Evolutionary conservation across 2,329 filamentous ascomycete genomes (phyloP), one percentile per base, ranked within the genome.

Genomic region (Calonectria montana): DNA sequence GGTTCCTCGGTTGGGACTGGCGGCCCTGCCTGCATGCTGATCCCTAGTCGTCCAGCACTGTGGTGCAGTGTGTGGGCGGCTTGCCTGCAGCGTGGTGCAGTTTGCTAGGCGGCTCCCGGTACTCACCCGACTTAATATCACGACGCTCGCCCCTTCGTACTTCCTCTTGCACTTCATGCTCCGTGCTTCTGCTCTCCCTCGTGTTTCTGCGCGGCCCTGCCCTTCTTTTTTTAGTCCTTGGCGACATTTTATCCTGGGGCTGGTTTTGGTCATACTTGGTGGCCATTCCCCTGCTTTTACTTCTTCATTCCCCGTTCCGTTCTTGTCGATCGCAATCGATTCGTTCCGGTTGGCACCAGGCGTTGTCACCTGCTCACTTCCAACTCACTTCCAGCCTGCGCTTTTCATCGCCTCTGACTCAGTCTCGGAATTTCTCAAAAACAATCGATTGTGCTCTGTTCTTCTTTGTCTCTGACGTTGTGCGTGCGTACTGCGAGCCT

Each of bases 121-220:
- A 50, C 64, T 35, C 67, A 61, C 61, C 67, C 31, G 41, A 67
- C 73, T 77, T 78, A 78, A 77, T 78, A 78, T 78, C 75, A 75
- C 69, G 50, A 73, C 74, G 66, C 70, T 70, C 73, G 75, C 76
- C 73, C 76, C 37, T 27, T 29, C 50, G 50, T 55, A 55, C 41
- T 37, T 18, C 27, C 25, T 35, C 31, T 48, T 53, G 21, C 23
- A 47, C 47, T 57, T 39, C 21, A 7, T 55, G n/a, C 63, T 64
- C 61, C 43, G 39, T 64, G 61, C 43, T 18, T 50, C 55, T 41
- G 12, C 64, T 67, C 69, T 68, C 65, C 41, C 65, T 68, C 65
- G 62, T 65, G 50, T 66, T 77, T 66, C 69, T 43, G 62, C 53
- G 39, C 69, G 68, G 70, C 72, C 64, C 71, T 69, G 41, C 41